Percentiles rank a stretch among this genome's conserved stretches.
These are phyloP conservation scores for Anaeromyces robustus DNA, from an alignment of 192 early-diverging fungal genomes.

Conservation along the genomic window DNA sequence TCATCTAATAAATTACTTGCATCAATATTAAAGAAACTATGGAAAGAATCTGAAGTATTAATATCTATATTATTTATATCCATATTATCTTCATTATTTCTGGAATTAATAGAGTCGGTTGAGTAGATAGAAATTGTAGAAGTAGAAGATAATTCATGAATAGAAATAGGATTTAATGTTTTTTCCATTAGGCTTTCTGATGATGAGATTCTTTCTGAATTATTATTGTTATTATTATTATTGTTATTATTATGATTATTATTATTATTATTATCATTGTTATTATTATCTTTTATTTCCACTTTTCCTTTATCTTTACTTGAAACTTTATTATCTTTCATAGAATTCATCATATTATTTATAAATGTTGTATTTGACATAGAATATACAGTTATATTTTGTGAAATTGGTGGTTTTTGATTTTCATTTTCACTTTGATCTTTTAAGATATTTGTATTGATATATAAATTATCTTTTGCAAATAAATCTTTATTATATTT, in stretches of 20 bases:
- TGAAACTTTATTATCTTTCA: not conserved
- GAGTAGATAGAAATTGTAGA: not conserved
- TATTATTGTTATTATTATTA: too few relatives aligned
- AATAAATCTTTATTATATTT: not conserved
- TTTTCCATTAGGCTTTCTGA: not conserved
- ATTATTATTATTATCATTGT: too few relatives aligned
- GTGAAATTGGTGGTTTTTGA: not conserved
- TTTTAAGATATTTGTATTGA: not conserved
- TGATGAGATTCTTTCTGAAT: not conserved
- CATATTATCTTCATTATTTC: too few relatives aligned
- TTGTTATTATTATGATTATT: too few relatives aligned
- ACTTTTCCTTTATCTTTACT: not conserved
- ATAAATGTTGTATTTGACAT: not conserved
- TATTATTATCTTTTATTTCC: too few relatives aligned
- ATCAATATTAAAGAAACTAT: not conserved
- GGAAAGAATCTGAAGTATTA: not conserved
- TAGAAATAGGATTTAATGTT: not conserved
- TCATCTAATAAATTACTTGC: not conserved
- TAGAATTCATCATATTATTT: not conserved
- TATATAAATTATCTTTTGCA: not conserved
- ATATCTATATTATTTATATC: too few relatives aligned
- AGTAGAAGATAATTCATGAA: not conserved
- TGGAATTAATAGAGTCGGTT: too few relatives aligned
- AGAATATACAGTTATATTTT: not conserved
- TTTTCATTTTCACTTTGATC: not conserved